These are phyloP conservation scores for Podaxis rugospora DNA, from an alignment of 768 basidiomycete species.

Conservation along the genomic window DNA sequence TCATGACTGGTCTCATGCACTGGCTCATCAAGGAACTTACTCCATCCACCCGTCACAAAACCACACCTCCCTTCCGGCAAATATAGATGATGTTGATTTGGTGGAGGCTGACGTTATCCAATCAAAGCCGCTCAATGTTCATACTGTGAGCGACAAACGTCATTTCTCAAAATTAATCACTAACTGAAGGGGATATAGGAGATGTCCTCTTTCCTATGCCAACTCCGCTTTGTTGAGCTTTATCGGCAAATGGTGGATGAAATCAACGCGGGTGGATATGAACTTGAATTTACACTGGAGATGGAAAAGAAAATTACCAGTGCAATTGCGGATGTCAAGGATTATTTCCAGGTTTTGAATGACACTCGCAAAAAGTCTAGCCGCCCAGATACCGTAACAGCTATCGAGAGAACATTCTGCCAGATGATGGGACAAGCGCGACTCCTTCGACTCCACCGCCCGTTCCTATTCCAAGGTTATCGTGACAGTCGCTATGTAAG, in stretches of 20 bases:
- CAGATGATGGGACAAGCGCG: conserved; percentile 23
- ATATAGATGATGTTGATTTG: conserved; percentile 22
- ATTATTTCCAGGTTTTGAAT: conserved; percentile 10
- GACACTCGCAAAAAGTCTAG: conserved; percentile 16
- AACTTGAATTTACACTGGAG: conserved; percentile 15
- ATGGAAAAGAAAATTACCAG: conserved; percentile 17
- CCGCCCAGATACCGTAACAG: conserved; percentile 8
- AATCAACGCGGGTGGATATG: conserved; percentile 20
- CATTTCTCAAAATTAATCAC: not conserved
- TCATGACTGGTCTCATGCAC: conserved; percentile 24
- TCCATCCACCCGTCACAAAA: conserved; percentile 24
- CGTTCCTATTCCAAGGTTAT: conserved; percentile 22
- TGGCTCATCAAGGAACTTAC: conserved; percentile 22
- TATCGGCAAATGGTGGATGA: conserved; percentile 22
- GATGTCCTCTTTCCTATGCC: conserved; percentile 21
- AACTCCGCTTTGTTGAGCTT: conserved; percentile 19
- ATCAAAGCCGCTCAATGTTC: conserved; percentile 15
- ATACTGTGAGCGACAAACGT: conserved; percentile 14
- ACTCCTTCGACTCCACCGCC: conserved; percentile 20
- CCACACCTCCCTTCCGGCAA: conserved; percentile 22
- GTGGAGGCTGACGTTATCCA: conserved; percentile 15
- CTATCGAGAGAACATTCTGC: conserved; percentile 20
- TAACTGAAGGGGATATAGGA: conserved; percentile 13
- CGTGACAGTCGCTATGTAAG: conserved; percentile 21
- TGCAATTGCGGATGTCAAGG: conserved; percentile 4